Percentiles rank a stretch among this genome's conserved stretches.
phyloP scores from a whole-genome alignment of 257 asterid species.

The Salvia miltiorrhiza region DNA sequence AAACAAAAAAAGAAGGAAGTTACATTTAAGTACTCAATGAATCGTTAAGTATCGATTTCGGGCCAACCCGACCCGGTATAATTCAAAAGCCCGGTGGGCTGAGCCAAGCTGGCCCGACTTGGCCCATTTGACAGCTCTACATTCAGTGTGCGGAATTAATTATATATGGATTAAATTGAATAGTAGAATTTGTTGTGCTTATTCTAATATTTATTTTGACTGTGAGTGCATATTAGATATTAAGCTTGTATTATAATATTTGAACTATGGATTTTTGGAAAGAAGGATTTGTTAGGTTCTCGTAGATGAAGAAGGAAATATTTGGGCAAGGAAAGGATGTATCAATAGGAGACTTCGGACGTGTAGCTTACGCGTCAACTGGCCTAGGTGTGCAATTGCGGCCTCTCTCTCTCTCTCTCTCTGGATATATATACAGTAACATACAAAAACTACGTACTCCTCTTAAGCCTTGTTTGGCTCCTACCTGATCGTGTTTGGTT shows the following conservation, averaged over 20 bases:
- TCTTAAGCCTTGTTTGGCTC: background rate
- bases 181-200: background rate
- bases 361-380: conserved; percentile 6
- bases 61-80: no score
- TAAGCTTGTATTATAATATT: background rate
- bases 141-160: background rate
- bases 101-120: no score
- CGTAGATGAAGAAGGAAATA: background rate
- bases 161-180: background rate
- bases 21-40: no score
- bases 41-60: no score
- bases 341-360: background rate
- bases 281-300: background rate
- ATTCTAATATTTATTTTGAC: background rate
- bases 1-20: no score
- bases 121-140: no score
- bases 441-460: no score
- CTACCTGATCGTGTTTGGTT: background rate
- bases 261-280: background rate
- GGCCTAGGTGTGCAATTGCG: background rate
- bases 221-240: background rate
- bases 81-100: no score
- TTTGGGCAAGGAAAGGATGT: background rate
- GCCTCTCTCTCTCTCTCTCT: background rate
- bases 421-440: no score